phyloP scores from a whole-genome alignment of 2,329 filamentous ascomycete genomes.

The Alternaria sp. region DNA sequence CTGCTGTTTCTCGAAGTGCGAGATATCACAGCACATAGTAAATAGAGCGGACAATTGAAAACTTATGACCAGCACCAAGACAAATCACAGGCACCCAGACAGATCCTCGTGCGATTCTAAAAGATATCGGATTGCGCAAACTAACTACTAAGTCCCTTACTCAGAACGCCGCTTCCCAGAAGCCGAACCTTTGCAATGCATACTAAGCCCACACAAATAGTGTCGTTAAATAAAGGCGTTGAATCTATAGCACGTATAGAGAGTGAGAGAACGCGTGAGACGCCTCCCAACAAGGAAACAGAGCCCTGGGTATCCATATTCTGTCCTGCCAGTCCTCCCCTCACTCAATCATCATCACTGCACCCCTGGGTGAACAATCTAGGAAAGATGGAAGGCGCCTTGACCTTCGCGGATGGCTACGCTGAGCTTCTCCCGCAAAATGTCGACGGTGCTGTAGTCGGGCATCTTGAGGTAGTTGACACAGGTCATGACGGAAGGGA shows the following conservation, averaged over 20 bases:
- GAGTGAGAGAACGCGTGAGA: not conserved
- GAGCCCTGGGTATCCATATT: conserved; percentile 5
- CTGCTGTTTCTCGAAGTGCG: not conserved
- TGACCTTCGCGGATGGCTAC: conserved; percentile 94
- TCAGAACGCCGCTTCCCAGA: not conserved
- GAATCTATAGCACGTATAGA: not conserved
- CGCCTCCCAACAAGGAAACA: not conserved
- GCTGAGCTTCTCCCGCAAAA: conserved; percentile 78
- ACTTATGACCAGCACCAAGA: not conserved
- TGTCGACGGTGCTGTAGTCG: conserved; percentile 81
- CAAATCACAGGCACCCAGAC: not conserved
- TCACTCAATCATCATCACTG: not conserved
- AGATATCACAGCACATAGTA: not conserved
- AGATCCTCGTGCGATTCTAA: not conserved
- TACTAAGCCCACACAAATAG: not conserved
- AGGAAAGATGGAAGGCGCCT: conserved; percentile 96
- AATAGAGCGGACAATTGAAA: not conserved
- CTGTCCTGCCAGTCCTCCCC: not conserved
- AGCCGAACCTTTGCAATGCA: not conserved
- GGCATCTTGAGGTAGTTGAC: conserved; percentile 99
- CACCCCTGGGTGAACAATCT: conserved; percentile 25
- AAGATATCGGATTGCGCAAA: not conserved
- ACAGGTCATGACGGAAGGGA: conserved; percentile 99
- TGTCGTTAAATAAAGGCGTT: not conserved
- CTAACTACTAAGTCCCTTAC: not conserved